Percentiles rank a stretch among this genome's conserved stretches.
Evolutionary conservation across 2,329 filamentous ascomycete genomes (phyloP).

Genomic region (Achaetomium macrosporum): DNA sequence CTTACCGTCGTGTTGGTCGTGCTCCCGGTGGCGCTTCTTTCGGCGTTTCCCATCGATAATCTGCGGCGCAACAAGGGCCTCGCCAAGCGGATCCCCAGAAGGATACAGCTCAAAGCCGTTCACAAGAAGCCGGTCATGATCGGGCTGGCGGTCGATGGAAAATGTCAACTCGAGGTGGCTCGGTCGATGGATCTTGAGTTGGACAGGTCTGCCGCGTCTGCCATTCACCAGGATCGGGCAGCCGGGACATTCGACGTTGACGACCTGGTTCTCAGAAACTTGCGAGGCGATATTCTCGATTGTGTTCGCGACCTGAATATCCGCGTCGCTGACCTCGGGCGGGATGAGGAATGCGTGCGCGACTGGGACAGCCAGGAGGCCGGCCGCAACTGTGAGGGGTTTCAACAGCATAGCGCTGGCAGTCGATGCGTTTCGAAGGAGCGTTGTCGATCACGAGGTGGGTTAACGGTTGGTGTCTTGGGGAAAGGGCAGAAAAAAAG

Average conservation of each 20-base stretch:
- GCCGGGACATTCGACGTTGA: slow-evolving; percentile 49
- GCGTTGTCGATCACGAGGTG: not conserved
- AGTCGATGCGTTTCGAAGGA: not conserved
- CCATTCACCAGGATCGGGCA: slow-evolving; percentile 40
- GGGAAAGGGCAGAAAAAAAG: not conserved
- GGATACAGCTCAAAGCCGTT: slow-evolving; percentile 59
- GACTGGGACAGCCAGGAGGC: slow-evolving; percentile 31
- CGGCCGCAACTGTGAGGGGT: slow-evolving; percentile 40
- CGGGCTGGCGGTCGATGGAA: slow-evolving; percentile 40
- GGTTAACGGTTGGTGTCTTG: not conserved
- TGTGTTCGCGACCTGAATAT: slow-evolving; percentile 38
- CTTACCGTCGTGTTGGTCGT: slow-evolving; percentile 7
- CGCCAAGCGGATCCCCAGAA: slow-evolving; percentile 40
- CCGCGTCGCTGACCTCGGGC: slow-evolving; percentile 41
- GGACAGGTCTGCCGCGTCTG: slow-evolving; percentile 24
- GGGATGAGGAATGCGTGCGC: slow-evolving; percentile 48
- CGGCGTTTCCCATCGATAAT: slow-evolving; percentile 32
- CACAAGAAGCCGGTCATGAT: slow-evolving; percentile 44
- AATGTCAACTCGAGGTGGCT: slow-evolving; percentile 50
- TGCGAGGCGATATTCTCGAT: slow-evolving; percentile 34
- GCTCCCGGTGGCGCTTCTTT: slow-evolving; percentile 26
- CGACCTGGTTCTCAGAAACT: slow-evolving; percentile 31
- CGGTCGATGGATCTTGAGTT: slow-evolving; percentile 22
- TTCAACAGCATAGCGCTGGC: slow-evolving; percentile 33
- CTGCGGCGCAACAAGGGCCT: slow-evolving; percentile 42